Conservation (phyloP, 768 basidiomycete genomes). For the Auricularia sp. region DNA sequence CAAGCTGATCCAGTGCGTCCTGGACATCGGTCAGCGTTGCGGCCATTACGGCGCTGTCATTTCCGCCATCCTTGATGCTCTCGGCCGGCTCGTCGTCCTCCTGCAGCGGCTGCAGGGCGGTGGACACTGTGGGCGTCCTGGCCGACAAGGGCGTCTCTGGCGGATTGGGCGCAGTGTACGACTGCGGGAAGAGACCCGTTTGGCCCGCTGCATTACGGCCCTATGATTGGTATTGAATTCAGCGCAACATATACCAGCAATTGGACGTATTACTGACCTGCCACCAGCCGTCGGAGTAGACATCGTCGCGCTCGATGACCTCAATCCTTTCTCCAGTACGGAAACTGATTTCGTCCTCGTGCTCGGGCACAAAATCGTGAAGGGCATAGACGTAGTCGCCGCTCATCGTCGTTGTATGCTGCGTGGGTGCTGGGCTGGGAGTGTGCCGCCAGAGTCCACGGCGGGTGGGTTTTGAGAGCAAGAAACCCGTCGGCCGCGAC, state of each 20-base stretch:
- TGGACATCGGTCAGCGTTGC: conserved; percentile 88
- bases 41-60: conserved; percentile 57
- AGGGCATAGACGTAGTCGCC: conserved; percentile 70
- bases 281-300: conserved; percentile 96
- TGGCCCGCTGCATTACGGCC: conserved; percentile 76
- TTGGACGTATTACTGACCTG: conserved; percentile 34
- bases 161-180: conserved; percentile 63
- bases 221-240: conserved; percentile 25
- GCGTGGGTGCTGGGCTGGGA: not conserved
- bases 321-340: conserved; percentile 77
- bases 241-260: no score
- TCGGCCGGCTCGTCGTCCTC: conserved; percentile 19
- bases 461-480: no score
- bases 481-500: no score
- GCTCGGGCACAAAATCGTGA: conserved; percentile 83
- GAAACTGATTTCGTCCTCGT: conserved; percentile 89
- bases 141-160: conserved; percentile 22
- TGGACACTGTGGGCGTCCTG: not conserved
- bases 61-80: conserved; percentile 13
- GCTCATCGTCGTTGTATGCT: not conserved
- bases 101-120: conserved; percentile 20
- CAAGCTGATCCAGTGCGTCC: conserved; percentile 81
- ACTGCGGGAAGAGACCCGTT: conserved; percentile 84
- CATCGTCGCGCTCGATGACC: conserved; percentile 86
- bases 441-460: not conserved